Base-by-base conservation (phyloP, 441 rosid genomes). In the Biscutella laevigata region DNA sequence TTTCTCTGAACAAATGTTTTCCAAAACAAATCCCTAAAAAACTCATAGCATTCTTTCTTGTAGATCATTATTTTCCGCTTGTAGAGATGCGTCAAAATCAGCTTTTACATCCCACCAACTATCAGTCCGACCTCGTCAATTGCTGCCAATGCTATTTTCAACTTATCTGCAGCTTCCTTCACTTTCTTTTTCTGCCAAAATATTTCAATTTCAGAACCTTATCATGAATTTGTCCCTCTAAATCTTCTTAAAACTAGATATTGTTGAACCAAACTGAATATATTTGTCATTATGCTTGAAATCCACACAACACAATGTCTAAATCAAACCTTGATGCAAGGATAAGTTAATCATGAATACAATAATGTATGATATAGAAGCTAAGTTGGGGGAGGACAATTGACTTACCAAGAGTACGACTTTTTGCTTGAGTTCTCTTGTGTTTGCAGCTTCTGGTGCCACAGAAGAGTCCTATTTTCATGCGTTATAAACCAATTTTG, bases 81-180 rank as follows among this genome's bases (percentile, higher is more conserved):
- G 51, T 33, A 11, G 30, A 26, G n/a, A n/a, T n/a, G 40, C 11
- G 37, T 63, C 62, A 30, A 32, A 54, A n/a, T 38, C 48, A 54
- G 62, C 59, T 51, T 27, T 33, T 57, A 65, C 66, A 66, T 44
- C 20, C 37, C 61, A 10, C 7, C 51, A 2, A 20, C 70, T 45
- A 66, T 1, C 17, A 1, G 10, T 13, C 52, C 38, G 12, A 59
- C 50, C 56, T 53, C 66, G 30, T 59, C 32, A 21, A 66, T 53
- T n/a, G 65, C 61, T 25, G 43, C 3, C 0, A 44, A 51, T 17
- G 66, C 70, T 59, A 9, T 0, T 20, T 53, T 38, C 66, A 66
- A 45, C 70, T 45, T 66, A 0, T 56, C 65, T 38, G 56, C 56
- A 16, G 66, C 70, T n/a, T 52, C 66, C 56, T 59, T 66, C 60